Conservation (phyloP, 2,329 filamentous ascomycete genomes). For the Alternaria brassicicola region DNA sequence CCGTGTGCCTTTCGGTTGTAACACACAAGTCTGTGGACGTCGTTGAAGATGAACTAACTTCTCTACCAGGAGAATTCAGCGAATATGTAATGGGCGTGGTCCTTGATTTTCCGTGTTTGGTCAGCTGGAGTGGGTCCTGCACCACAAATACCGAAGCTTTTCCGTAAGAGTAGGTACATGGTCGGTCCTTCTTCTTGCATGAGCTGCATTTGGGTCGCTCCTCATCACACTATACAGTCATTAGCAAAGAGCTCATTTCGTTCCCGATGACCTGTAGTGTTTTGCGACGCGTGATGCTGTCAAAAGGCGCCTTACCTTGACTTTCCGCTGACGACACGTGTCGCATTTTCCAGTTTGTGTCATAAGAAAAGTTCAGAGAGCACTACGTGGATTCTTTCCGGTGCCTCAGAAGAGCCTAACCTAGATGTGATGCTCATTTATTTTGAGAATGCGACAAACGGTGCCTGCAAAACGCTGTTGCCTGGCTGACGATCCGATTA, state of each 20-base stretch:
- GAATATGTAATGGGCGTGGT: constrained; percentile 21
- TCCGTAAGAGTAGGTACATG: constrained; percentile 37
- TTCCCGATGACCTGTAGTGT: not conserved
- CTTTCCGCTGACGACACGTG: constrained; percentile 39
- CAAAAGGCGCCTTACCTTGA: constrained; percentile 28
- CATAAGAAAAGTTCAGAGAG: constrained; percentile 14
- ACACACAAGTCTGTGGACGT: constrained; percentile 21
- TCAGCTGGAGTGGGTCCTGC: constrained; percentile 38
- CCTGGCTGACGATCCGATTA: not conserved
- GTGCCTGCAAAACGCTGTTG: not conserved
- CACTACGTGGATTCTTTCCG: not conserved
- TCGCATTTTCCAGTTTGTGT: constrained; percentile 43
- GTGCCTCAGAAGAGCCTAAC: not conserved
- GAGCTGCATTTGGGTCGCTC: constrained; percentile 36
- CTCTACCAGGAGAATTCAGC: constrained; percentile 5
- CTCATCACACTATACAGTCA: constrained; percentile 34
- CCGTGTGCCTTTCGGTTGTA: constrained; percentile 26
- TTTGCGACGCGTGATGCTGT: not conserved
- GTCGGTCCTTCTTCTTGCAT: constrained; percentile 37
- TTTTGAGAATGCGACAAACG: not conserved
- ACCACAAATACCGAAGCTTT: constrained; percentile 34
- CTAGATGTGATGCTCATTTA: not conserved
- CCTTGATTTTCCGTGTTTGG: constrained; percentile 37
- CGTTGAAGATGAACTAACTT: not conserved
- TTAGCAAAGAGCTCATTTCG: not conserved